Evolutionary conservation across 495 filamentous ascomycete genomes (phyloP), one percentile per base, ranked within the genome.

Genomic region (Apodospora peruviana): DNA sequence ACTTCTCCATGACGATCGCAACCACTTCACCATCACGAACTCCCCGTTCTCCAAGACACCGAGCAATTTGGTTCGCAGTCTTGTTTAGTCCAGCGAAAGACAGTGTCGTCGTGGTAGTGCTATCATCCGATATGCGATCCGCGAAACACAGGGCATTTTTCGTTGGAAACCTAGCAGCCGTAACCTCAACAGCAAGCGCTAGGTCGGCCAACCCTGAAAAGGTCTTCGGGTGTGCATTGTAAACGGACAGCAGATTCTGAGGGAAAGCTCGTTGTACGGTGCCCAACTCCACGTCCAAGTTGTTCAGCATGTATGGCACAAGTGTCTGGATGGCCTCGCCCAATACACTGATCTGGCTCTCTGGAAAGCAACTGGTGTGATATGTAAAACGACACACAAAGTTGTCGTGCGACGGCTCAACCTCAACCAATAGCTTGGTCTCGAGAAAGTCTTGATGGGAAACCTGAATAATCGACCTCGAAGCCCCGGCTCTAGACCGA

Each of bases 1-100:
- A 85, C 52, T 88, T 89, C 20, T 88, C 78, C 75, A 90, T 82
- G 19, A 80, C 71, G 14, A 94, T 77, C 22, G 79, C 80, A 21
- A 91, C 66, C 11, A 86, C 65, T 11, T 80, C 72, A 8, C 78
- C 75, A 2, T 70, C 59, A 1, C 57, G 49, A 7, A 77, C 65
- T 2, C 75, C 76, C 5, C 59, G 41, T 24, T 70, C 49, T 14
- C 70, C 39, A 0, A 95, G 63, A 47, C 74, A 61, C 47, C 76
- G 69, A 2, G 86, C 86, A 39, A 94, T 76, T 21, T 67, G 66
- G 51, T 90, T 88, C 4, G 85, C 80, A 19, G 66, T 69, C 0
- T 50, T 51, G 56, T 88, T 82, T 9, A 95, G 65, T 43, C 84
- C 65, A 1, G 51, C 47, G 52, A 88, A 95, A 0, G 83, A 78